Evolutionary conservation across 2,329 filamentous ascomycete species (phyloP).

Genomic region (Aspergillus pseudonomiae): DNA sequence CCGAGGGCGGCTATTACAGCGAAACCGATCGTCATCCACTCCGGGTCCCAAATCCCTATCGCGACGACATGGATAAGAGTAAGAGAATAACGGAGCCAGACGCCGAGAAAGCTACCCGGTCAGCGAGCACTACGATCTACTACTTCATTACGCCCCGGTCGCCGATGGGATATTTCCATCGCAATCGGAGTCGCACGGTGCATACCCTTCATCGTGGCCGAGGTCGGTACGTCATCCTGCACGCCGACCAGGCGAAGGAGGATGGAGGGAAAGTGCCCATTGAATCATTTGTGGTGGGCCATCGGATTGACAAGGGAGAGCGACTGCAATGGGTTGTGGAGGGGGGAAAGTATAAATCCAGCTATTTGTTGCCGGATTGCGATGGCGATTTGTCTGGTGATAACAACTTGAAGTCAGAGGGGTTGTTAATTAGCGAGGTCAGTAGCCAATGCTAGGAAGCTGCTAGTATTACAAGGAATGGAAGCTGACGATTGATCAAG

Average conservation of each 20-base stretch:
- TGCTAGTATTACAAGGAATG: neutral
- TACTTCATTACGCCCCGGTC: constrained; percentile 63
- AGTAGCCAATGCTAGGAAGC: constrained; percentile 9
- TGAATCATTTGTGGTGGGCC: constrained; percentile 68
- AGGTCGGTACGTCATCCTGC: constrained; percentile 66
- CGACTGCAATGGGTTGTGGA: constrained; percentile 70
- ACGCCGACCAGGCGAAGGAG: constrained; percentile 52
- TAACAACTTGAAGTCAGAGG: constrained; percentile 41
- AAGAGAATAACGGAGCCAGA: constrained; percentile 24
- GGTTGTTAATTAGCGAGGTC: constrained; percentile 66
- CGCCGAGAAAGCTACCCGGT: constrained; percentile 49
- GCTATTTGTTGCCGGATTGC: constrained; percentile 57
- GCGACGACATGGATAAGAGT: constrained; percentile 18
- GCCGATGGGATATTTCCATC: constrained; percentile 64
- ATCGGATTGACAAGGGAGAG: constrained; percentile 61
- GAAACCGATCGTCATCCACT: constrained; percentile 61
- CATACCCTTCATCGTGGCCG: constrained; percentile 67
- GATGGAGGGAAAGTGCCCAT: constrained; percentile 49
- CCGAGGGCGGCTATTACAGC: constrained; percentile 67
- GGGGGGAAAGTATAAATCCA: constrained; percentile 68
- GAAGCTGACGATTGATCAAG: constrained; percentile 23
- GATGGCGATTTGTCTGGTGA: constrained; percentile 33
- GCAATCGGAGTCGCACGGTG: constrained; percentile 64
- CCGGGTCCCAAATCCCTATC: constrained; percentile 57
- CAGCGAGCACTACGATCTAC: constrained; percentile 64